Evolutionary conservation across 148 eudicot genomes (phyloP), one percentile per base, ranked within the genome.

Genomic region (Vaccinium vitisidaea): DNA sequence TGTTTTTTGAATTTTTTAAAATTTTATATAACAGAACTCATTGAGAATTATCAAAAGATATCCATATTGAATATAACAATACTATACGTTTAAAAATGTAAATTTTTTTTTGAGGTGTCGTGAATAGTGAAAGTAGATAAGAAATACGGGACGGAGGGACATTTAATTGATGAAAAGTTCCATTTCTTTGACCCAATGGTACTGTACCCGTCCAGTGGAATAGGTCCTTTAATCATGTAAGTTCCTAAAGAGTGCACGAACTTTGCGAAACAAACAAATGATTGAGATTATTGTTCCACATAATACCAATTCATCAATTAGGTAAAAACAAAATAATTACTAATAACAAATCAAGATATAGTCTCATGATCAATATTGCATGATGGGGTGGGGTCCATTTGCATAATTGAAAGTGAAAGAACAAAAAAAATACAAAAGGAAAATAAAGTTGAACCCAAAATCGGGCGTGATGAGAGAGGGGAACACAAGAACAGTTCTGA

Each of bases 211-310:
- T 76, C 79, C 13, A 27, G 55, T 19, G 48, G n/a, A 58, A 56
- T 55, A 61, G 19, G 21, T 23, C 19, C 74, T 69, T 69, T 69
- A 69, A n/a, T 53, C 32, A 16, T 27, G 2, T 5, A 12, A 1
- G 5, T 30, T 11, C 21, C 86, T 48, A 49, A 81, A 25, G 46
- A 18, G 54, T 84, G 77, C 27, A 69, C 6, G 12, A 83, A 74
- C 86, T 87, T 85, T 88, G 32, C 1, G 84, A 61, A 81, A 61
- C 90, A 91, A 79, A 75, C 89, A 82, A 86, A 91, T 91, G 89
- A 91, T 88, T 89, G 86, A 88, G 84, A 86, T 82, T 84, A 88
- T 87, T 56, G 46, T 85, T 80, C 46, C 43, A n/a, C 67, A 25
- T 67, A 75, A 80, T 82, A 49, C 19, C 73, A 21, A 39, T 59